A percentile compares a stretch with the other conserved stretches of the same genome.
Evolutionary conservation across 1,139 yeast genomes (phyloP).

Genomic region (Meyerozyma smithsonii): DNA sequence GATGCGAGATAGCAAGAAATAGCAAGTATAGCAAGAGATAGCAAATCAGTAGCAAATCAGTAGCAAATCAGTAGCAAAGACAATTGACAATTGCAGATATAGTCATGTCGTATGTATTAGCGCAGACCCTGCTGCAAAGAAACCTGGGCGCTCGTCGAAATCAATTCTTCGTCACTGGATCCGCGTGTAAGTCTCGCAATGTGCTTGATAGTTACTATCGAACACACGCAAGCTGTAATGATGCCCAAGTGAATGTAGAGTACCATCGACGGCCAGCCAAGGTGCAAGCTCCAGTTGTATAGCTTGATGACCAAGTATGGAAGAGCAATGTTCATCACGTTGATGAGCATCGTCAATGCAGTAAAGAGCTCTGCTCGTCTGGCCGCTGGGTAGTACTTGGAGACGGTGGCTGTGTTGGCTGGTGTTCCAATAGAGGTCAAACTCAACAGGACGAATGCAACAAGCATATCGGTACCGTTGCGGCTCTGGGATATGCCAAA

Average conservation of each 20-base stretch:
- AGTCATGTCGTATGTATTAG: too few species aligned
- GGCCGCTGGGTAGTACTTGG: slow-evolving; percentile 46
- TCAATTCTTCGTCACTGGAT: background rate
- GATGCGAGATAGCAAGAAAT: background rate
- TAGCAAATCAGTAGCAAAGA: background rate
- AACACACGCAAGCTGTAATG: background rate
- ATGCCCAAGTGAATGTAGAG: slow-evolving; percentile 1
- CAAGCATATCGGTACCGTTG: background rate
- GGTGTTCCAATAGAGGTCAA: background rate
- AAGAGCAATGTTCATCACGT: background rate
- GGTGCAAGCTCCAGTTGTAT: slow-evolving; percentile 1
- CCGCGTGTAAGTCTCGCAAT: background rate
- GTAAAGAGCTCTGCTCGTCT: slow-evolving; percentile 46
- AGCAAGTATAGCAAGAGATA: background rate
- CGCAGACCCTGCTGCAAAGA: too few species aligned
- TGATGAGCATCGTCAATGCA: background rate
- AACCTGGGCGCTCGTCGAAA: background rate
- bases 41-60: background rate
- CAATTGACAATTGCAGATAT: too few species aligned
- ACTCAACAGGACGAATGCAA: background rate
- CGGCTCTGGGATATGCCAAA: slow-evolving; percentile 6
- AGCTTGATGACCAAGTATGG: background rate
- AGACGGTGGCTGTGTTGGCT: slow-evolving; percentile 27
- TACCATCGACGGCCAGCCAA: background rate
- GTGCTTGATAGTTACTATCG: background rate